Base-by-base conservation (phyloP, 352 stramenopile genomes). In the Lagenidium sp. region DNA sequence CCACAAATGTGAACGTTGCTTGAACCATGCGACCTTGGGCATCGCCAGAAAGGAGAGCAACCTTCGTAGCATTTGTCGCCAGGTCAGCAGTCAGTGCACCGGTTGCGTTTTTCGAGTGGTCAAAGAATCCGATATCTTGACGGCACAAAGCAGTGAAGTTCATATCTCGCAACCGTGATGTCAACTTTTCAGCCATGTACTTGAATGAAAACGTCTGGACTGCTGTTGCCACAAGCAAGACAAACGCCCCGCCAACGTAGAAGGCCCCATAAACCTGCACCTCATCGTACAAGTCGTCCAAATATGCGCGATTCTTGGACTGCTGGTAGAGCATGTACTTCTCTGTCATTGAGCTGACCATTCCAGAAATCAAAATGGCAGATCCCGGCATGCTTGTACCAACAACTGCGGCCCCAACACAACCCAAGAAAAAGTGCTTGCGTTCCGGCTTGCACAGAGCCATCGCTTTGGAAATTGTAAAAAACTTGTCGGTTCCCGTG, bases 71-170 rank as follows among this genome's bases (percentile, higher is more conserved):
- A 43, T 67, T 49, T 13, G 59, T 65, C 4, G 39, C 43, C 10
- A 76, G 43, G 29, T 68, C 52, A 2, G 61, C 63, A 1, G 42
- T 59, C 28, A 54, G 41, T 3, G 55, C 47, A 43, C 51, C 51
- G 12, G 51, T 50, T 0, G 44, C 43, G 22, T 59, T 40, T 3
- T 59, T 31, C 26, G 44, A 49, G 19, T 63, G 35, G 31, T 63
- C 57, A 23, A 68, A 64, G 38, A 63, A 68, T n/a, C 35, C 55
- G 39, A 68, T 58, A 26, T 63, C 51, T 38, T 68, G 59, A 23
- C 47, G 45, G 29, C 54, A 52, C 11, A 65, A 28, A 15, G 59
- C 59, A 4, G 40, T 18, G 29, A 68, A 64, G 26, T 64, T 46
- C 25, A 65, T 43, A 41, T 63, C 45, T n/a, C 57, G 52, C 6